Percentiles rank a stretch among this genome's conserved stretches.
Evolutionary conservation across 2,329 filamentous ascomycete species (phyloP).

Genomic region (Mycosphaerelloides madeirae): DNA sequence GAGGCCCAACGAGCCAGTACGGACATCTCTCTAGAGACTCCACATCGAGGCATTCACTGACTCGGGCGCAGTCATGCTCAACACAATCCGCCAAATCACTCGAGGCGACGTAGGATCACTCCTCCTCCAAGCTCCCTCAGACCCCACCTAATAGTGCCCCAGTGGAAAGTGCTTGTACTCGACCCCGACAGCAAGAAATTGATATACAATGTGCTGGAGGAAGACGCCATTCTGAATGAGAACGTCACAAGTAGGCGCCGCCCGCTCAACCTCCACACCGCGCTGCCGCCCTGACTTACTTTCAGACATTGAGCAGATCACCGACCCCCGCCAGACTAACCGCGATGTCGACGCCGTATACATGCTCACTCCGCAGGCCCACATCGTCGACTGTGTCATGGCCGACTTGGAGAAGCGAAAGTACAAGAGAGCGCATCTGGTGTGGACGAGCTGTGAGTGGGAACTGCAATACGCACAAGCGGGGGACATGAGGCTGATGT

Average conservation of each 20-base stretch:
- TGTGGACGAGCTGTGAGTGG: constrained; percentile 70
- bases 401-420: constrained; percentile 82
- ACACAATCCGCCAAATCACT: constrained; percentile 71
- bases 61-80: constrained; percentile 59
- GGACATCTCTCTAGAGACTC: constrained; percentile 26
- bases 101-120: constrained; percentile 58
- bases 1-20: constrained; percentile 75
- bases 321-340: constrained; percentile 76
- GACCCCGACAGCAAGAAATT: constrained; percentile 80
- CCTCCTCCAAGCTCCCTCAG: constrained; percentile 16
- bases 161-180: constrained; percentile 97
- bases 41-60: constrained; percentile 5
- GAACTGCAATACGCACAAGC: background rate
- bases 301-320: constrained; percentile 88
- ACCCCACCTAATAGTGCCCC: constrained; percentile 14
- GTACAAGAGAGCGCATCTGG: constrained; percentile 72
- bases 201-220: constrained; percentile 83
- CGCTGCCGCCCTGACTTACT: constrained; percentile 27
- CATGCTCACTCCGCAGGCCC: constrained; percentile 75
- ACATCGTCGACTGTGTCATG: constrained; percentile 90
- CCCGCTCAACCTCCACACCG: background rate
- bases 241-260: constrained; percentile 79
- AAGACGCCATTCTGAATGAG: constrained; percentile 95
- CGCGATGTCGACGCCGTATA: constrained; percentile 93
- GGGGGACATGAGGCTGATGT: constrained; percentile 10